These are phyloP conservation scores for Acacia pycnantha DNA, from an alignment of 331 rosid genomes.

Conservation along the genomic window DNA sequence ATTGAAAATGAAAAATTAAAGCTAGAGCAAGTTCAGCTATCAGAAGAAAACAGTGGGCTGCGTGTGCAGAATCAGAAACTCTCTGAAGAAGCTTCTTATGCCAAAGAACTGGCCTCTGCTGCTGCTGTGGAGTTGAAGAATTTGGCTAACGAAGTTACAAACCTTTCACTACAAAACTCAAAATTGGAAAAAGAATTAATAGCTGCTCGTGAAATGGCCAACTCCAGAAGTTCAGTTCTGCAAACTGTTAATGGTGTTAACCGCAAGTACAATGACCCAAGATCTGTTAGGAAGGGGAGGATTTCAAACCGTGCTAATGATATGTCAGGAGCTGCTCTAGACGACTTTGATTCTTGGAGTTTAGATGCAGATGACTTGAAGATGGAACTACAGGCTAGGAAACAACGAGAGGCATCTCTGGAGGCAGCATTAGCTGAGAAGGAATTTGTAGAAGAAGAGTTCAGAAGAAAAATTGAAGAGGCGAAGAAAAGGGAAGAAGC, in stretches of 20 bases:
- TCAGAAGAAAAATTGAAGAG: conserved; percentile 78
- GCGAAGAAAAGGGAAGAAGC: conserved; percentile 95
- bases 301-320: conserved; percentile 65
- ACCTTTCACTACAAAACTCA: conserved; percentile 79
- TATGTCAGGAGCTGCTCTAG: conserved; percentile 51
- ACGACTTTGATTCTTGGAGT: conserved; percentile 80
- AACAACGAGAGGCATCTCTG: conserved; percentile 88
- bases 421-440: conserved; percentile 94
- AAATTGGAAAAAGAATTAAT: conserved; percentile 85
- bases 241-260: conserved; percentile 61
- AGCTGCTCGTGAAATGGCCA: conserved; percentile 71
- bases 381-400: conserved; percentile 93
- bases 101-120: conserved; percentile 97
- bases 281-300: conserved; percentile 86
- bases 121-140: conserved; percentile 98
- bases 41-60: conserved; percentile 94
- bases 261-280: conserved; percentile 71
- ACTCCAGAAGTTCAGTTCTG: conserved; percentile 49
- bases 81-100: conserved; percentile 97
- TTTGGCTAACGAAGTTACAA: conserved; percentile 97
- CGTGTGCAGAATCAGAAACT: conserved; percentile 92
- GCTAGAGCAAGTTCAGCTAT: conserved; percentile 79
- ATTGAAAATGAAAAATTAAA: conserved; percentile 88
- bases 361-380: conserved; percentile 77
- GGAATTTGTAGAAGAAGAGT: conserved; percentile 82